Evolutionary conservation across 1,139 yeast genomes (phyloP).

Genomic region (Lodderomyces margitis): DNA sequence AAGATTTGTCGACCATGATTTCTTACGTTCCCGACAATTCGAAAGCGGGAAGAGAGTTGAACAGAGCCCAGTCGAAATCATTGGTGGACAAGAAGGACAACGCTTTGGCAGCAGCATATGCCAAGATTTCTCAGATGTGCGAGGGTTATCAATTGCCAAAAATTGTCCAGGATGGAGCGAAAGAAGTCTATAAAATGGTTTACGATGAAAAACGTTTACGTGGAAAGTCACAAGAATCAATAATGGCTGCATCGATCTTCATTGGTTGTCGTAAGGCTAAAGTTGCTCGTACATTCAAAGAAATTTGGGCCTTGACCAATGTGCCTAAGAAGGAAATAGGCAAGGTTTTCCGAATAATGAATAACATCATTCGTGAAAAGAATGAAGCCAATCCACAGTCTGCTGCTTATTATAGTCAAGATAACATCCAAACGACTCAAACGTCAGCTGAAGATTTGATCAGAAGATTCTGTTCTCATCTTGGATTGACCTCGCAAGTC

Average conservation of each 20-base stretch:
- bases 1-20: slow-evolving; percentile 89
- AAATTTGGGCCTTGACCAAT: slow-evolving; percentile 91
- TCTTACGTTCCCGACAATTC: slow-evolving; percentile 80
- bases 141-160: slow-evolving; percentile 94
- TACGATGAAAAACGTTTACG: slow-evolving; percentile 83
- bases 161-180: slow-evolving; percentile 95
- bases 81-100: slow-evolving; percentile 85
- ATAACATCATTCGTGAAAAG: slow-evolving; percentile 69
- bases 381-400: slow-evolving; percentile 46
- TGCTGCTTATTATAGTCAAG: slow-evolving; percentile 31
- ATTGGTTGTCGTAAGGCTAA: slow-evolving; percentile 94
- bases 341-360: slow-evolving; percentile 79
- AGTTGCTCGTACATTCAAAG: slow-evolving; percentile 94
- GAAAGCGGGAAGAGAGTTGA: slow-evolving; percentile 79
- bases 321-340: slow-evolving; percentile 96
- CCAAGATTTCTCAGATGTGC: slow-evolving; percentile 92
- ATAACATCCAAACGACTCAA: slow-evolving; percentile 77
- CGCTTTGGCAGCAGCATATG: slow-evolving; percentile 84
- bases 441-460: slow-evolving; percentile 93
- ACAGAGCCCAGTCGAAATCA: slow-evolving; percentile 83
- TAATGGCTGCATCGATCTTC: slow-evolving; percentile 95
- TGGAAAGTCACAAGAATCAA: slow-evolving; percentile 90
- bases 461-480: slow-evolving; percentile 92
- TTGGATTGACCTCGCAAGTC: slow-evolving; percentile 81
- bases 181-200: slow-evolving; percentile 90